Percentiles rank a stretch among this genome's conserved stretches.
phyloP scores from a whole-genome alignment of 352 stramenopile genomes.

The Phytophthora idaei region DNA sequence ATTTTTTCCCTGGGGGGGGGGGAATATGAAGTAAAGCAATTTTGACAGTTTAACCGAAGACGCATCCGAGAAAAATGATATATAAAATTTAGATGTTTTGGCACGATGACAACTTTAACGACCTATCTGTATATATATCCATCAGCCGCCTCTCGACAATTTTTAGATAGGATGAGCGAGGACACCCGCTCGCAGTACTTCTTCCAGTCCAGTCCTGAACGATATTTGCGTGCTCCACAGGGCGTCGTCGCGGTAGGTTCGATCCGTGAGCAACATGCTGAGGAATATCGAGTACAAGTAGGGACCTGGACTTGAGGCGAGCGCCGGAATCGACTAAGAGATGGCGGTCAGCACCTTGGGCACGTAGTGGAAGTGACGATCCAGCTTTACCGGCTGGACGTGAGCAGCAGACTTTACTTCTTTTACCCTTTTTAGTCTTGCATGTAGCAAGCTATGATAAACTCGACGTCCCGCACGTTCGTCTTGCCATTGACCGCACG shows the following conservation, averaged over 20 bases:
- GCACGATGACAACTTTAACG: too few species aligned
- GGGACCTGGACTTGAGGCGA: constrained; percentile 62
- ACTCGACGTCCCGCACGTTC: constrained; percentile 93
- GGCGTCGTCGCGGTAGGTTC: constrained; percentile 95
- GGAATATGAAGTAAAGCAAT: too few species aligned
- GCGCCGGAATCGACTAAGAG: constrained; percentile 74
- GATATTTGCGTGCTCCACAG: constrained; percentile 95
- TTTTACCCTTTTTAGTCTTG: constrained; percentile 82
- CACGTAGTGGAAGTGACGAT: constrained; percentile 96
- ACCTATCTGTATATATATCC: too few species aligned
- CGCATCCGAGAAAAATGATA: too few species aligned
- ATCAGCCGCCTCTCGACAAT: constrained; percentile 39
- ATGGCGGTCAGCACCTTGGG: constrained; percentile 90
- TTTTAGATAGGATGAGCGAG: constrained; percentile 88
- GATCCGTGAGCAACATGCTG: constrained; percentile 93
- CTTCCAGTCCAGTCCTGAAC: constrained; percentile 87
- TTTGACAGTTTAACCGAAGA: too few species aligned
- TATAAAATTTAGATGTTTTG: too few species aligned
- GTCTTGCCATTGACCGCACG: constrained; percentile 85
- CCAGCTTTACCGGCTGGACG: constrained; percentile 94
- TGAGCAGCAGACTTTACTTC: constrained; percentile 92
- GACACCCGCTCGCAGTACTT: constrained; percentile 92
- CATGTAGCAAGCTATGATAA: constrained; percentile 93
- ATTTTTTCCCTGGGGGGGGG: too few species aligned
- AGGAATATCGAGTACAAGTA: constrained; percentile 94